These are phyloP conservation scores for Mycothermus thermophilus DNA, from an alignment of 495 filamentous ascomycete species.

Conservation along the genomic window DNA sequence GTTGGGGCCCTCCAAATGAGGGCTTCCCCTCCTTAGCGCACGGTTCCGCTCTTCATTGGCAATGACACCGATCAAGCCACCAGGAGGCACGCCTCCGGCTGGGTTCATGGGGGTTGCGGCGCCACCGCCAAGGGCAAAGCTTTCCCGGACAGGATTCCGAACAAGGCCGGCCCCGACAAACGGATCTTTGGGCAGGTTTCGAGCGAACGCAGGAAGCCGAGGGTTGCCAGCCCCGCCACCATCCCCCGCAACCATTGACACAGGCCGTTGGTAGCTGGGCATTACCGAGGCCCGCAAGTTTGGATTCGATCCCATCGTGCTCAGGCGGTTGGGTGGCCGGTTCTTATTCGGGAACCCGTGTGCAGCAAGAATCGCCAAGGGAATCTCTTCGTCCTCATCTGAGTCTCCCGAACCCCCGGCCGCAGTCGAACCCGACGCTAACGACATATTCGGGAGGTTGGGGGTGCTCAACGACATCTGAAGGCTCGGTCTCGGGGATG, in stretches of 20 bases:
- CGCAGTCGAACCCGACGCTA: slow-evolving; percentile 9
- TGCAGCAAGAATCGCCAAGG: slow-evolving; percentile 74
- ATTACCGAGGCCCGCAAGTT: slow-evolving; percentile 39
- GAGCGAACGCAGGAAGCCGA: slow-evolving; percentile 65
- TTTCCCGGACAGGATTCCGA: slow-evolving; percentile 60
- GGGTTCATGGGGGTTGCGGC: slow-evolving; percentile 30
- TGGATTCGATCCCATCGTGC: slow-evolving; percentile 49
- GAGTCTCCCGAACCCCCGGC: slow-evolving; percentile 33
- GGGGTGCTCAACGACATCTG: slow-evolving; percentile 43
- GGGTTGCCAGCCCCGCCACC: slow-evolving; percentile 8
- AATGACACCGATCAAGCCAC: slow-evolving; percentile 85
- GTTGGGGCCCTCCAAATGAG: slow-evolving; percentile 40
- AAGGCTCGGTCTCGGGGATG: slow-evolving; percentile 26
- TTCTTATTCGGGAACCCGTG: slow-evolving; percentile 85
- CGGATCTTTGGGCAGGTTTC: slow-evolving; percentile 75
- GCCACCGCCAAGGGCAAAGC: slow-evolving; percentile 54
- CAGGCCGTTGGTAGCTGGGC: slow-evolving; percentile 24
- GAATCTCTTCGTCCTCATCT: slow-evolving; percentile 78
- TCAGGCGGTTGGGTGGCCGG: slow-evolving; percentile 60
- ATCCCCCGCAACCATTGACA: slow-evolving; percentile 19
- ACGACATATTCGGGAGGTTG: slow-evolving; percentile 24
- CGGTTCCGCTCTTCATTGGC: slow-evolving; percentile 66
- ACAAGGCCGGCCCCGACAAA: slow-evolving; percentile 76
- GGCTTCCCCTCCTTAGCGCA: slow-evolving; percentile 66
- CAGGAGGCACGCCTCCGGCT: slow-evolving; percentile 29